Evolutionary conservation across 2,329 filamentous ascomycete genomes (phyloP).

Genomic region (Hypoxylon sp.): DNA sequence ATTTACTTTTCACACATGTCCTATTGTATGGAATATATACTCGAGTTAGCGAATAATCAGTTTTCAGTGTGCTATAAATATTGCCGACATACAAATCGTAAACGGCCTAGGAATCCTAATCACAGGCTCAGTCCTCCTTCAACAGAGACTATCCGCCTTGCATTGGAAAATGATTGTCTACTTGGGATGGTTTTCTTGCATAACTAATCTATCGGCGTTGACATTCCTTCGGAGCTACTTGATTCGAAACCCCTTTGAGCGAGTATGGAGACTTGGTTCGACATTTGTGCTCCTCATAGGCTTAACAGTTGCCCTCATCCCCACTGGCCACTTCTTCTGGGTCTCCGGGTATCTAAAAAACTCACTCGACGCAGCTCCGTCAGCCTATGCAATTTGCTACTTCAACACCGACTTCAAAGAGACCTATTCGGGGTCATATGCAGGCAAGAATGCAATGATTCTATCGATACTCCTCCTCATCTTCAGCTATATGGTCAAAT

Average conservation of each 20-base stretch:
- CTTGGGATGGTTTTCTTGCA: slow-evolving; percentile 22
- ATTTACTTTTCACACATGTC: background rate
- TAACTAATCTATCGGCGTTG: slow-evolving; percentile 20
- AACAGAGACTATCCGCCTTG: slow-evolving; percentile 14
- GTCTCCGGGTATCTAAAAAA: background rate
- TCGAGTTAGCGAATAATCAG: background rate
- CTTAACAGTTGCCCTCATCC: slow-evolving; percentile 15
- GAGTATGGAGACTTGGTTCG: slow-evolving; percentile 23
- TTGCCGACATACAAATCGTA: slow-evolving; percentile 22
- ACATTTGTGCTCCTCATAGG: slow-evolving; percentile 18
- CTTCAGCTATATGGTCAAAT: slow-evolving; percentile 14
- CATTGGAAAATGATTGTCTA: slow-evolving; percentile 32
- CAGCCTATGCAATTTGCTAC: slow-evolving; percentile 25
- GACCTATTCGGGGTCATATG: background rate
- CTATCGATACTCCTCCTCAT: slow-evolving; percentile 22
- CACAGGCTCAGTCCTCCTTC: slow-evolving; percentile 14
- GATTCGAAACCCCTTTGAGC: slow-evolving; percentile 22
- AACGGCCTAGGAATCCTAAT: slow-evolving; percentile 20
- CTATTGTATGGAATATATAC: background rate
- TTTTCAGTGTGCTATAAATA: slow-evolving; percentile 16
- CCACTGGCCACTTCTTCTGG: slow-evolving; percentile 29
- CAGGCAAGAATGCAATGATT: slow-evolving; percentile 22
- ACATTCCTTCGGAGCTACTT: slow-evolving; percentile 20
- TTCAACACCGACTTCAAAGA: slow-evolving; percentile 15
- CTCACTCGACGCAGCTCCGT: slow-evolving; percentile 19